Conservation (phyloP, 2,329 filamentous ascomycete species). For the Leptographium flavum region DNA sequence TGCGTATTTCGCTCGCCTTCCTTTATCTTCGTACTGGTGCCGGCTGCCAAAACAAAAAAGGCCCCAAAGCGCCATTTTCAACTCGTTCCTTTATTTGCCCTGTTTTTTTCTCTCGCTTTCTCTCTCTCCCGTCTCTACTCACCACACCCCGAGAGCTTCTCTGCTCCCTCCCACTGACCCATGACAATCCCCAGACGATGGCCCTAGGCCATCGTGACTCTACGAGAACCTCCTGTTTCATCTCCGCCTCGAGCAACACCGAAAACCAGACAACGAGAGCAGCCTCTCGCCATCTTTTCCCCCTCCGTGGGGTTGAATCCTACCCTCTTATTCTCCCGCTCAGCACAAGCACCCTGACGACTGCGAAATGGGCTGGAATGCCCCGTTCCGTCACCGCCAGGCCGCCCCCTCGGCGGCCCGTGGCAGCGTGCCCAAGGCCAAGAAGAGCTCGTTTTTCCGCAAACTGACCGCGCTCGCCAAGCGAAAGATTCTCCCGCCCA, state of each 20-base stretch:
- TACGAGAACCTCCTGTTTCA: background rate
- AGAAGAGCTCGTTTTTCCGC: background rate
- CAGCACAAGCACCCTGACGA: background rate
- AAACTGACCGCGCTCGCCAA: background rate
- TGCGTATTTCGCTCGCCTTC: background rate
- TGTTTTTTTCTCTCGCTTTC: background rate
- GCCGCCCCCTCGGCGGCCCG: background rate
- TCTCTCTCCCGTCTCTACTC: background rate
- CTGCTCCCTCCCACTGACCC: background rate
- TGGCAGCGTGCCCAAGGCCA: background rate
- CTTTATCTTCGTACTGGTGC: background rate
- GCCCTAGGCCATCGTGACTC: constrained; percentile 1
- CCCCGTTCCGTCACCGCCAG: background rate
- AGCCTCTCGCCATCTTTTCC: background rate
- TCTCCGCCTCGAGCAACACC: background rate
- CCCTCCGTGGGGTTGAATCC: background rate
- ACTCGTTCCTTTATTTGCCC: background rate
- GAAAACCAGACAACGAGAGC: too few relatives aligned
- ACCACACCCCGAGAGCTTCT: background rate
- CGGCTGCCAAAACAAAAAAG: too few relatives aligned
- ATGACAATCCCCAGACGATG: background rate
- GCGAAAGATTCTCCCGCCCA: background rate
- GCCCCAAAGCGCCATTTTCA: background rate
- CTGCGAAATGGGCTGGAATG: constrained; percentile 1
- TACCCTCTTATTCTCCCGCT: background rate